phyloP scores from a whole-genome alignment of 2,329 filamentous ascomycete species.

The Ceratocystis huliohia region DNA sequence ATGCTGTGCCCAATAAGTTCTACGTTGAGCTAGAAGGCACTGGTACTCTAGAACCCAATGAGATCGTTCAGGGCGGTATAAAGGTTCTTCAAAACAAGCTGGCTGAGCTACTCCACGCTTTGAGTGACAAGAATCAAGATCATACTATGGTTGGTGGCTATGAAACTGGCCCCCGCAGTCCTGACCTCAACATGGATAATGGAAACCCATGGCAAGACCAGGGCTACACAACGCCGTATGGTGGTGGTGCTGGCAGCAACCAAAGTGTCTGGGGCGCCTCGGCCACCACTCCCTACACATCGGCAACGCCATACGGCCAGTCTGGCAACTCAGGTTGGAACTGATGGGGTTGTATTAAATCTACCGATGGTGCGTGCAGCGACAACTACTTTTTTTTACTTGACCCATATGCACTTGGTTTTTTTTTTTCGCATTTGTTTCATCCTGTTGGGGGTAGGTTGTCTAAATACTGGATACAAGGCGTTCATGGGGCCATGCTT shows the following conservation, averaged over 20 bases:
- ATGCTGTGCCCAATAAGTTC: constrained; percentile 71
- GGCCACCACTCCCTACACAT: constrained; percentile 35
- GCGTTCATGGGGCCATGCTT: constrained; percentile 13
- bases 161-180: constrained; percentile 53
- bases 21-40: constrained; percentile 89
- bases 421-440: constrained; percentile 15
- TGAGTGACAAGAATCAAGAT: constrained; percentile 42
- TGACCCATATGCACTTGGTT: neutral
- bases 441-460: neutral
- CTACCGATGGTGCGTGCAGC: neutral
- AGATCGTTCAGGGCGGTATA: constrained; percentile 80
- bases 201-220: constrained; percentile 47
- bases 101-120: constrained; percentile 58
- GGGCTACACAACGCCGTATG: constrained; percentile 59
- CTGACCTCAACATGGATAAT: constrained; percentile 48
- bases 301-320: constrained; percentile 34
- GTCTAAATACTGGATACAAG: constrained; percentile 11
- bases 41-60: constrained; percentile 77
- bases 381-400: neutral
- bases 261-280: constrained; percentile 51
- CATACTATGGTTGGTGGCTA: constrained; percentile 30
- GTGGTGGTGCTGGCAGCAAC: constrained; percentile 37
- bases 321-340: constrained; percentile 22
- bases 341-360: constrained; percentile 1
- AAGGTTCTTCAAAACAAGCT: constrained; percentile 82